A percentile compares a stretch with the other conserved stretches of the same genome.
These are phyloP conservation scores for Candida montana DNA, from an alignment of 805 yeast species.

Conservation along the genomic window DNA sequence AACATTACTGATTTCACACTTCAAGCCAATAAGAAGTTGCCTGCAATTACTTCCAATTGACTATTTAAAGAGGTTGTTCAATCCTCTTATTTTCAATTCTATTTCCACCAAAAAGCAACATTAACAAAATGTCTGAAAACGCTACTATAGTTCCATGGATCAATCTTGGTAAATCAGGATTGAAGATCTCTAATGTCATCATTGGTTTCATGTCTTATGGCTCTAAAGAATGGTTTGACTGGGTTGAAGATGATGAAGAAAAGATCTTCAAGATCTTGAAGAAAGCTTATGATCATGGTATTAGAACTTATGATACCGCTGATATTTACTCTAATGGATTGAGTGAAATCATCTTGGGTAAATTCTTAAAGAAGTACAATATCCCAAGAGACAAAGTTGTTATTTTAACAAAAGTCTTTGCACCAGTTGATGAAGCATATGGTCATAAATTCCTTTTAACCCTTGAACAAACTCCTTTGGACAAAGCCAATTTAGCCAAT, in stretches of 20 bases:
- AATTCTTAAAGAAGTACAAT: too few relatives aligned
- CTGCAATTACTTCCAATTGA: too few relatives aligned
- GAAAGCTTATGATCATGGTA: constrained; percentile 41
- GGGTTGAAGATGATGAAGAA: constrained; percentile 45
- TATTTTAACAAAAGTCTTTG: too few relatives aligned
- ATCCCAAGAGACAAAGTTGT: too few relatives aligned
- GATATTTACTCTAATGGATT: too few relatives aligned
- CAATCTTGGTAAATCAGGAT: constrained; percentile 40
- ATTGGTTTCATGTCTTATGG: constrained; percentile 56
- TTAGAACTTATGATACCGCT: constrained; percentile 46
- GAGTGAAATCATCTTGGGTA: too few relatives aligned
- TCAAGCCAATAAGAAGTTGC: too few relatives aligned
- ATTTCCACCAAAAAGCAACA: too few relatives aligned
- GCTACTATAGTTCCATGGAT: constrained; percentile 9
- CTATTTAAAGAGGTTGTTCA: too few relatives aligned
- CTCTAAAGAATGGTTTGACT: constrained; percentile 35
- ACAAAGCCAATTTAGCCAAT: constrained; percentile 26
- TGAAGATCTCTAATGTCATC: constrained; percentile 42
- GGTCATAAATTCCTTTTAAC: constrained; percentile 19
- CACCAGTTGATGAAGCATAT: constrained; percentile 15
- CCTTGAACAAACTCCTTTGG: neutral
- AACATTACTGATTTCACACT: too few relatives aligned
- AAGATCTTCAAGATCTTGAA: constrained; percentile 38
- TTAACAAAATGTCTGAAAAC: neutral
- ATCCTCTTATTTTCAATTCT: too few relatives aligned